Conservation (phyloP, 768 basidiomycete species). For the Cytidiella melzeri region DNA sequence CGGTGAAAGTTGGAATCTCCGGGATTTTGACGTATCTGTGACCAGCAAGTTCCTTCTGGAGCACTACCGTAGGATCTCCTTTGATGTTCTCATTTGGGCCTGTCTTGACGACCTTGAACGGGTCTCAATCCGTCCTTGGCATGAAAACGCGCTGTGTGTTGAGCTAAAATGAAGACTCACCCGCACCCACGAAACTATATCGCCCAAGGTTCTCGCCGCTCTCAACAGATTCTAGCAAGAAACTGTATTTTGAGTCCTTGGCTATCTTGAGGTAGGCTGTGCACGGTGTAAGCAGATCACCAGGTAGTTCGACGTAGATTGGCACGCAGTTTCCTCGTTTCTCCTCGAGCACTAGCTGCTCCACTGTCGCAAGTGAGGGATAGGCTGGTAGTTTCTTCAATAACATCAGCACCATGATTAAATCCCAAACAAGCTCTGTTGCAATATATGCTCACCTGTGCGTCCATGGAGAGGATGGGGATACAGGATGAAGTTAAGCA, state of each 20-base stretch:
- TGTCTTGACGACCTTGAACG: conserved; percentile 85
- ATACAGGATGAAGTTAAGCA: conserved; percentile 24
- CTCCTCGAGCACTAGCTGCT: conserved; percentile 71
- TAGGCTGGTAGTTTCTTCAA: conserved; percentile 57
- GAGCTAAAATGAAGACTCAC: conserved; percentile 35
- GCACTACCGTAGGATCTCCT: conserved; percentile 81
- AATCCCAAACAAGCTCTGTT: neutral
- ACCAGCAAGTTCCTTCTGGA: conserved; percentile 80
- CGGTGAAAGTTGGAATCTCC: conserved; percentile 90
- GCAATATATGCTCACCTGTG: conserved; percentile 3
- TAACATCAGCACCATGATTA: neutral
- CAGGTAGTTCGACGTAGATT: conserved; percentile 87
- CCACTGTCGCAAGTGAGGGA: conserved; percentile 70
- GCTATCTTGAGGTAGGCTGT: conserved; percentile 93
- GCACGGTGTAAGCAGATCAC: conserved; percentile 94
- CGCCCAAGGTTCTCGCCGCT: conserved; percentile 88
- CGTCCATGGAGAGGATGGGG: conserved; percentile 28
- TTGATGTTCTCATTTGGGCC: conserved; percentile 76
- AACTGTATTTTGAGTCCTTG: conserved; percentile 90
- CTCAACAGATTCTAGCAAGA: conserved; percentile 88
- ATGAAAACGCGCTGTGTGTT: conserved; percentile 2
- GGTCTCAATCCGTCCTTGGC: conserved; percentile 49
- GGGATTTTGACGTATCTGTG: conserved; percentile 91
- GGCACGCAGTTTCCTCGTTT: conserved; percentile 91
- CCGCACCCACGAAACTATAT: conserved; percentile 95